Base-by-base conservation (phyloP, 371 early-diverging fungal genomes). In the Dichotomocladium elegans region DNA sequence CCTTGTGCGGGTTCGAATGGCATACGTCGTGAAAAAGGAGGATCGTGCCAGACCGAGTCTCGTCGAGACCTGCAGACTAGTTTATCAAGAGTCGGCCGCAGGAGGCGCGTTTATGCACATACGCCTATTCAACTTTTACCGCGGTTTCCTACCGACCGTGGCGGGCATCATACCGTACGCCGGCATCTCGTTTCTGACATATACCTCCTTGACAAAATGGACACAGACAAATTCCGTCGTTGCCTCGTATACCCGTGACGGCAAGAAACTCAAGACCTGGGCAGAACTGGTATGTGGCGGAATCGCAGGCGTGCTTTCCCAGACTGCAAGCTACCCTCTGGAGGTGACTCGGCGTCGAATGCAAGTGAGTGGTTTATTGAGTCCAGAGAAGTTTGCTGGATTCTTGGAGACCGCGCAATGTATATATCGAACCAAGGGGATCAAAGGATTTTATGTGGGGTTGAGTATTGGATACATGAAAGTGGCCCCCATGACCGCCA, bases 151-250 rank as follows among this genome's bases (percentile, higher is more conserved):
- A 21, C 87, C 94, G 1, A 86, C 97, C 0, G 64, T 96, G 15
- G 80, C 83, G 51, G 98, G 98, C 10, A 96, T 97, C 80, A 72
- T 97, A 7, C 98, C 98, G 3, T 98, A 98, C 57, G 97, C 95
- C 5, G 98, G 98, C 8, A 90, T 91, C 4, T 88, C 93, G 1
- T 93, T 94, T 61, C 84, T 81, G 59, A 86, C 85, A 7, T 87
- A 93, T 57, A 83, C 89, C 52, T 54, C 69, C 15, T 53, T 87
- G 28, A 84, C 82, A 2, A 61, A 83, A 22, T 58, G 83, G 40
- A 82, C 72, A 28, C 77, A 86, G 17, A 76, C 63, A 24, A 52
- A 80, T 28, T 71, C 80, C 14, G 14, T 30, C 4, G 33, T 42
- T 12, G 48, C 70, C 6, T 49, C 64, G 6, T 72, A 66, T 28